Evolutionary conservation across 192 early-diverging fungal species (phyloP), one percentile per base, ranked within the genome.

Genomic region (Umbelopsis vinacea): DNA sequence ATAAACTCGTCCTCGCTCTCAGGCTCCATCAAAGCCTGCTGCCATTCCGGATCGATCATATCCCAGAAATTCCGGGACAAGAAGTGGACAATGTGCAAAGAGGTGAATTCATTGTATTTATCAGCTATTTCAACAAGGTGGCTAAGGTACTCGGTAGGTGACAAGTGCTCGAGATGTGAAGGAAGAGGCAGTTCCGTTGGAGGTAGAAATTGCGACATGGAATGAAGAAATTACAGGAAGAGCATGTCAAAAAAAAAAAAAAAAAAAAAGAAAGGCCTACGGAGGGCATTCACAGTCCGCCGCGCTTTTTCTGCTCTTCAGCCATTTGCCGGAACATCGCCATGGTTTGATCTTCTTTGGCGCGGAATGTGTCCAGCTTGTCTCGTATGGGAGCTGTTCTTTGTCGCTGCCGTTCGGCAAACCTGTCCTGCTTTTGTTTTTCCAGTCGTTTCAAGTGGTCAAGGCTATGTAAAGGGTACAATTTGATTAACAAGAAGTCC

Each of bases 281-380:
- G 48, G 48, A 3, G 9, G 48, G 40, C 40, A 54, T 54, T 63
- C 33, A 71, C 10, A 71, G 50, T 21, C 66, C 79, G 38, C 75
- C 75, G 17, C 70, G 60, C 46, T 72, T 73, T 40, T 55, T 75
- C 19, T 81, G 80, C 67, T 89, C 79, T 77, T 85, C 83, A 14
- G 93, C 93, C 86, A 94, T 86, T 53, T 86, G 82, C 26, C 83
- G 80, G 46, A 93, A 84, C 86, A 90, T 87, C 46, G 83, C 90
- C 47, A 94, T 78, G 2, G 92, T 93, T n/a, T 75, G 83, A 24
- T 86, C 85, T 71, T 94, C 92, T 75, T 92, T 94, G 38, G 87
- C 82, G 46, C 83, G 70, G 69, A 83, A 89, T 45, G 84, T 87
- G 33, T 70, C 71, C 11, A 85, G 67, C 52, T 83, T 83, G 1